Conservation (phyloP, 179 eudicot genomes). For the Beta corolliflora region DNA sequence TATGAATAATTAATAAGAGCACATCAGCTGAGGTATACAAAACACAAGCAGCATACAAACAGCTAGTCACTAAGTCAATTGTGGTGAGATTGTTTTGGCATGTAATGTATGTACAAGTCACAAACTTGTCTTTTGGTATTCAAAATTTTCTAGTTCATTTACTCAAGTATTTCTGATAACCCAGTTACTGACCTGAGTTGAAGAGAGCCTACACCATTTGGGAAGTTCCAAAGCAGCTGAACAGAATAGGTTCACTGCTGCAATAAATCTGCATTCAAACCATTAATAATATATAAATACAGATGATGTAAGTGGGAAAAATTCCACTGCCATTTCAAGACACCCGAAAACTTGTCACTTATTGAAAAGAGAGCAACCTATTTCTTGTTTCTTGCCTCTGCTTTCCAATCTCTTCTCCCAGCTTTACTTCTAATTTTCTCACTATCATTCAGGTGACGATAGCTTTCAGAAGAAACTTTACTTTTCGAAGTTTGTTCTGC, state of each 20-base stretch:
- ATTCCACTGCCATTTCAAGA: background rate
- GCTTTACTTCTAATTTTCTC: constrained; percentile 33
- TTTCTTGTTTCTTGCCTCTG: constrained; percentile 78
- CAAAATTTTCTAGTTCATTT: background rate
- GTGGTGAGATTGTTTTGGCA: background rate
- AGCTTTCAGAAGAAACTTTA: constrained; percentile 23
- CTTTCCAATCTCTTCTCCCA: constrained; percentile 78
- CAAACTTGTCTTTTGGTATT: background rate
- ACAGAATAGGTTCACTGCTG: background rate
- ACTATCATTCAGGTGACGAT: constrained; percentile 12
- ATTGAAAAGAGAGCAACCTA: constrained; percentile 21
- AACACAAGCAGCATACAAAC: constrained; percentile 9
- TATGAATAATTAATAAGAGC: background rate
- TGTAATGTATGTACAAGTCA: background rate
- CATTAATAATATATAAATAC: background rate
- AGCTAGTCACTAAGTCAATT: too few relatives aligned
- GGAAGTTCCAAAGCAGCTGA: background rate
- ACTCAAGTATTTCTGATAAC: constrained; percentile 1
- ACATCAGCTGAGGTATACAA: background rate
- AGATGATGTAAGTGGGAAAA: background rate
- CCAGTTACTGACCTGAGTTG: background rate
- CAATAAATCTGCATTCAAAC: constrained; percentile 15
- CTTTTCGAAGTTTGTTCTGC: constrained; percentile 19
- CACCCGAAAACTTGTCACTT: background rate
- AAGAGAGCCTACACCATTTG: background rate